Evolutionary conservation across 352 stramenopile species (phyloP).

Genomic region (Phytophthora cajani): DNA sequence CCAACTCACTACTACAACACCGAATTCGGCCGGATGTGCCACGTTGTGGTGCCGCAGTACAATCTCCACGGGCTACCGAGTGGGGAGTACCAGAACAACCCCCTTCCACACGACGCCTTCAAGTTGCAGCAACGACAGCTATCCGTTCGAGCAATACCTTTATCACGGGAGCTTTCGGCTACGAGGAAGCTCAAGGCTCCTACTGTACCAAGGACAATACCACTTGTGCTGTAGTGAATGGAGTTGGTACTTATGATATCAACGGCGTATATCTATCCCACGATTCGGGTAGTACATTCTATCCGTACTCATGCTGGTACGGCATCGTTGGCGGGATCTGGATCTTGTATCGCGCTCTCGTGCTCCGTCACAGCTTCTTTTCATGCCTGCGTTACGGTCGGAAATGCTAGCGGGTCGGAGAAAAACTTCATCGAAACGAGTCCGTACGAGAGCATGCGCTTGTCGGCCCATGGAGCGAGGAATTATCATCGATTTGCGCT

Average conservation of each 20-base stretch:
- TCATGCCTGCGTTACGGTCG: conserved; percentile 2
- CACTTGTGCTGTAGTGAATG: background rate
- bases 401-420: background rate
- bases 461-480: conserved; percentile 5
- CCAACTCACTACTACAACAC: background rate
- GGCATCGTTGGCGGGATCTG: background rate
- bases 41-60: background rate
- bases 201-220: conserved; percentile 2
- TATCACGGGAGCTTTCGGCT: conserved; percentile 4
- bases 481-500: conserved; percentile 17
- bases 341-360: background rate
- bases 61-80: background rate
- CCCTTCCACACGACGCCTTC: background rate
- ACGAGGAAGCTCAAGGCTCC: background rate
- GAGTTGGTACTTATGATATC: conserved; percentile 1
- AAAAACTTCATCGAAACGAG: conserved; percentile 6
- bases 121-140: background rate
- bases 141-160: background rate
- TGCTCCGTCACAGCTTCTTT: conserved; percentile 2
- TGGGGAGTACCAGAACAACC: background rate
- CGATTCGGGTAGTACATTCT: background rate
- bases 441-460: conserved; percentile 8
- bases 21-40: background rate
- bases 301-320: conserved; percentile 1
- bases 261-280: background rate